Base-by-base conservation (phyloP, 1,284 basidiomycete genomes). In the Sporisorium exsertum region DNA sequence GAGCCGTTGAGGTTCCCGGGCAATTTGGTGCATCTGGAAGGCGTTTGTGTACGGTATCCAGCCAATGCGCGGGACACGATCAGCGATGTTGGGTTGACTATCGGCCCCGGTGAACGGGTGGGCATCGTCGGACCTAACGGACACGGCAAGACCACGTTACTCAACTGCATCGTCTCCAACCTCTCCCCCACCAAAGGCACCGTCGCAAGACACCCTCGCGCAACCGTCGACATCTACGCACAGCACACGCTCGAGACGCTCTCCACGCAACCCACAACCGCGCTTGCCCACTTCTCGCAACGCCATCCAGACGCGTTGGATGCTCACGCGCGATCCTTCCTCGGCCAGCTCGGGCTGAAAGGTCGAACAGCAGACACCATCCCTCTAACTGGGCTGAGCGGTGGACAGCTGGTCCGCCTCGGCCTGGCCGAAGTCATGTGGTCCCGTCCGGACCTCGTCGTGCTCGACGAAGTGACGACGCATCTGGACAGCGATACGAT, bases 401-500 rank as follows among this genome's bases (percentile, higher is more conserved):
- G 91, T 27, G 91, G 91, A 8, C 91, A 92, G 77, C 89, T 90
- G 81, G 79, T 81, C 20, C 59, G 79, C 2, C 58, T 80, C 24
- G 77, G 78, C 3, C 62, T 81, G 18, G 78, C 79, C 16, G 72
- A 74, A 47, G 66, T 78, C 47, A 72, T 80, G 64, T 80, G 80
- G 71, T 16, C 46, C n/a, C 68, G 61, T 15, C 80, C 80, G 0
- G 70, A 81, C 33, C 61, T 81, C 22, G 72, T 81, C 3, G 51
- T 80, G 2, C 62, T 81, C 7, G 80, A 81, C 60, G 80, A 81
- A 37, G 79, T 79, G 1, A 81, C 80, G 16, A 81, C 91, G 20
- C 91, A 93, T 85, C 86, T 92, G 40, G 91, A 92, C 81, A 87
- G 88, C 60, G 88, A 89, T 37, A 91, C 91, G 0, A 90, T 92